Evolutionary conservation across 352 stramenopile genomes (phyloP).

Genomic region (Paralagenidium karlingii): DNA sequence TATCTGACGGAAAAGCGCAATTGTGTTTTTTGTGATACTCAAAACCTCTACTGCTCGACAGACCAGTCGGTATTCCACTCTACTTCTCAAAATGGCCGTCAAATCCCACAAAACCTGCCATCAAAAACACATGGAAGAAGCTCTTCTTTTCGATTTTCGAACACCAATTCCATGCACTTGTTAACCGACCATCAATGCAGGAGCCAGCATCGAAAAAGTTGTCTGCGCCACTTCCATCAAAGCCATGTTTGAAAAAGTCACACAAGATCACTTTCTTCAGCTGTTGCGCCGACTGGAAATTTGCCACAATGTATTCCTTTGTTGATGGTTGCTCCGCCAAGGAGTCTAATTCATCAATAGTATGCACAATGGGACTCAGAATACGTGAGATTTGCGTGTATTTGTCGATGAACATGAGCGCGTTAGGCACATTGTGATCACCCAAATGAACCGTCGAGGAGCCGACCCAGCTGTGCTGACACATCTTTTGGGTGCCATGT

Average conservation of each 20-base stretch:
- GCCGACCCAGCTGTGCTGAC: constrained; percentile 55
- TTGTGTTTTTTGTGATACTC: no score
- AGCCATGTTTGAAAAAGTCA: constrained; percentile 91
- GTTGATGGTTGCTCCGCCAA: constrained; percentile 29
- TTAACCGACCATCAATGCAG: constrained; percentile 89
- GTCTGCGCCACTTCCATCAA: constrained; percentile 87
- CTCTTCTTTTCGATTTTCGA: constrained; percentile 83
- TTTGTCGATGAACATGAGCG: constrained; percentile 94
- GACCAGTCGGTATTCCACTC: no score
- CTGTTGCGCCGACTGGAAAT: constrained; percentile 48
- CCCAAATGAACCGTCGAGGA: constrained; percentile 88
- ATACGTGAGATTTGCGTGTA: constrained; percentile 85
- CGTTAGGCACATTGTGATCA: constrained; percentile 93
- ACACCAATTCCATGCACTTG: constrained; percentile 90
- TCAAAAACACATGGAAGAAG: constrained; percentile 87
- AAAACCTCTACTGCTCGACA: no score
- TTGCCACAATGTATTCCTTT: constrained; percentile 52
- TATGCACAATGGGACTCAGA: constrained; percentile 46
- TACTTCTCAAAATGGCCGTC: constrained; percentile 87
- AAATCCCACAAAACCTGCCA: constrained; percentile 88
- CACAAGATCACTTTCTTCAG: constrained; percentile 73
- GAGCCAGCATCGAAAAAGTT: constrained; percentile 69
- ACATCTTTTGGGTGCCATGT: constrained; percentile 25
- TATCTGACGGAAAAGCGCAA: no score
- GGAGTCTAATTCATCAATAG: constrained; percentile 27